Conservation (phyloP, 164 flowering plant genomes). For the Amborella trichopoda region DNA sequence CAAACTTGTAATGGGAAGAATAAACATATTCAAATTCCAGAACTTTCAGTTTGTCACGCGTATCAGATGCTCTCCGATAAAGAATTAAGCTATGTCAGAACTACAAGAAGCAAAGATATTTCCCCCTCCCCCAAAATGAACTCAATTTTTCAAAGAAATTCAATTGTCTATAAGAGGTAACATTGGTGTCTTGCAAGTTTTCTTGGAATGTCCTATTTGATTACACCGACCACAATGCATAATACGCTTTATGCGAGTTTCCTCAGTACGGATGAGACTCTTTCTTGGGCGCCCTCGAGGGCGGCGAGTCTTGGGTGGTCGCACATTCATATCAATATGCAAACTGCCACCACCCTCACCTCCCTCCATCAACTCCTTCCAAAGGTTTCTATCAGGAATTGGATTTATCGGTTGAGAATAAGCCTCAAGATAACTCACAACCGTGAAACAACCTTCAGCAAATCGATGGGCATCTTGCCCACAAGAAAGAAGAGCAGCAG, state of each 20-base stretch:
- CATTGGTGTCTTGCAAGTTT: slow-evolving; percentile 35
- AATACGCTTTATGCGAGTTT: slow-evolving; percentile 56
- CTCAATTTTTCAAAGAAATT: too few relatives aligned
- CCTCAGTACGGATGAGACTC: slow-evolving; percentile 75
- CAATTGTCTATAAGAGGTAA: too few relatives aligned
- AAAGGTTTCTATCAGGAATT: slow-evolving; percentile 41
- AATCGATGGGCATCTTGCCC: slow-evolving; percentile 45
- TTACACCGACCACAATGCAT: slow-evolving; percentile 96
- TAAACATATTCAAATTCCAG: too few relatives aligned
- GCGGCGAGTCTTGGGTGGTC: slow-evolving; percentile 85
- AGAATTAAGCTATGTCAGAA: too few relatives aligned
- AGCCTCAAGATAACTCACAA: slow-evolving; percentile 34
- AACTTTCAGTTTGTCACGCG: too few relatives aligned
- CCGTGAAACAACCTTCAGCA: slow-evolving; percentile 50
- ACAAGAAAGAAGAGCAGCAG: slow-evolving; percentile 85
- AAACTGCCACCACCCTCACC: slow-evolving; percentile 68
- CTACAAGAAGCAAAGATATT: too few relatives aligned
- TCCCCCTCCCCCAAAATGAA: too few relatives aligned
- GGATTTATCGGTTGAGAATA: slow-evolving; percentile 37
- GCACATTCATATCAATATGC: slow-evolving; percentile 45
- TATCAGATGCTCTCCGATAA: too few relatives aligned
- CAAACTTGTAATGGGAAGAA: too few relatives aligned
- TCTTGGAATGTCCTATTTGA: slow-evolving; percentile 90
- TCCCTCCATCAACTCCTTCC: slow-evolving; percentile 55
- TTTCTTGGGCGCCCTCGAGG: slow-evolving; percentile 97